phyloP scores from a whole-genome alignment of 2,329 filamentous ascomycete genomes.

The Aspergillus felis region DNA sequence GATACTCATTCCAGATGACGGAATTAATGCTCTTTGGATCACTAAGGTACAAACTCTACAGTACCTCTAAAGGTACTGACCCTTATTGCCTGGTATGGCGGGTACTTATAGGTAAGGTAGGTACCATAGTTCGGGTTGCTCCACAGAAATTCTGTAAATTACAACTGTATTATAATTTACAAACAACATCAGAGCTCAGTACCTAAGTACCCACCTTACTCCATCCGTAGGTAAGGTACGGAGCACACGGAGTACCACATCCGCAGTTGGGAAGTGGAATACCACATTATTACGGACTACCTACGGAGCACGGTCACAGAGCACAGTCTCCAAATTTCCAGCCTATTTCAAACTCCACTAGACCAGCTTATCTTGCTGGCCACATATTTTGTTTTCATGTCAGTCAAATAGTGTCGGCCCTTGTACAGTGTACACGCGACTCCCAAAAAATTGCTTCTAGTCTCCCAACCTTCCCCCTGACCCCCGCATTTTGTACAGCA shows the following conservation, averaged over 20 bases:
- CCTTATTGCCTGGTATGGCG: background rate
- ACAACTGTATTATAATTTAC: background rate
- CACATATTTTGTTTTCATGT: background rate
- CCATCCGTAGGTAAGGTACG: no score
- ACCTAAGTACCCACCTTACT: no score
- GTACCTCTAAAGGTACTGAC: no score
- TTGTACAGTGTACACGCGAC: background rate
- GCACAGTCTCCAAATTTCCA: background rate
- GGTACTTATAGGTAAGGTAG: background rate
- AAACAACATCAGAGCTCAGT: no score
- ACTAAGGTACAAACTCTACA: no score
- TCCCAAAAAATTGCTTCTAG: background rate
- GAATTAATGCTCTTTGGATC: no score
- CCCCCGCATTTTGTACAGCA: conserved; percentile 10
- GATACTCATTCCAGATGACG: no score
- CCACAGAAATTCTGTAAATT: background rate
- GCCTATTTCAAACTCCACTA: background rate
- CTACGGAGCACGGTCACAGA: background rate
- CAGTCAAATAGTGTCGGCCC: background rate
- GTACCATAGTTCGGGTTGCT: no score
- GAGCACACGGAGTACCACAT: no score
- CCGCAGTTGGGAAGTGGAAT: background rate
- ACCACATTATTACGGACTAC: background rate
- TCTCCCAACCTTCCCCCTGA: background rate
- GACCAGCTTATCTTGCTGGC: background rate